A percentile compares a stretch with the other conserved stretches of the same genome.
Evolutionary conservation across 345 rosid genomes (phyloP).

Genomic region (Brassica rapa): DNA sequence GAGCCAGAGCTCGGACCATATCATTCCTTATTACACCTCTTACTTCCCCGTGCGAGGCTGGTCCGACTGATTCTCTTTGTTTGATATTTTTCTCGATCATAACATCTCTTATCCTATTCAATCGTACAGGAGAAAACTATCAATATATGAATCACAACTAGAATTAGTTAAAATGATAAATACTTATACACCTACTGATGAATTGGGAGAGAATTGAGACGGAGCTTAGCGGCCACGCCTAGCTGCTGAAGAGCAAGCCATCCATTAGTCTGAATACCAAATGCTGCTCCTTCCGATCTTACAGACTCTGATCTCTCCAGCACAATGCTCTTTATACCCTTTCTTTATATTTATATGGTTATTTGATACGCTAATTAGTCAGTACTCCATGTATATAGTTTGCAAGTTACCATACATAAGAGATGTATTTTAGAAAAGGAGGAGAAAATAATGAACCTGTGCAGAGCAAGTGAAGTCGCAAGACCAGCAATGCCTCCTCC

Average conservation of each 20-base stretch:
- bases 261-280: slow-evolving; percentile 54
- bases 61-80: slow-evolving; percentile 17
- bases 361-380: neutral
- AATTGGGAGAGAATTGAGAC: slow-evolving; percentile 41
- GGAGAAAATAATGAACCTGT: slow-evolving; percentile 35
- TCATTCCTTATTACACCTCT: slow-evolving; percentile 53
- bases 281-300: slow-evolving; percentile 52
- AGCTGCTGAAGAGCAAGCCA: slow-evolving; percentile 67
- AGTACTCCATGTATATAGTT: neutral
- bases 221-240: slow-evolving; percentile 52
- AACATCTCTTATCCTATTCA: slow-evolving; percentile 27
- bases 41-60: slow-evolving; percentile 44
- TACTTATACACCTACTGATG: slow-evolving; percentile 30
- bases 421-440: neutral
- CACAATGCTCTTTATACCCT: slow-evolving; percentile 56
- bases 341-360: slow-evolving; percentile 43
- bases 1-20: slow-evolving; percentile 48
- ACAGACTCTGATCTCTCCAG: slow-evolving; percentile 54
- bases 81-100: slow-evolving; percentile 28
- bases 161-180: neutral
- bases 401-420: neutral
- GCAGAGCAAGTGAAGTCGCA: slow-evolving; percentile 61
- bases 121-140: neutral
- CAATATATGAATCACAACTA: neutral
- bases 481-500: slow-evolving; percentile 72